A percentile compares a stretch with the other conserved stretches of the same genome.
Conservation (phyloP, 129 eudicot species). For the Artemisia tridentata region DNA sequence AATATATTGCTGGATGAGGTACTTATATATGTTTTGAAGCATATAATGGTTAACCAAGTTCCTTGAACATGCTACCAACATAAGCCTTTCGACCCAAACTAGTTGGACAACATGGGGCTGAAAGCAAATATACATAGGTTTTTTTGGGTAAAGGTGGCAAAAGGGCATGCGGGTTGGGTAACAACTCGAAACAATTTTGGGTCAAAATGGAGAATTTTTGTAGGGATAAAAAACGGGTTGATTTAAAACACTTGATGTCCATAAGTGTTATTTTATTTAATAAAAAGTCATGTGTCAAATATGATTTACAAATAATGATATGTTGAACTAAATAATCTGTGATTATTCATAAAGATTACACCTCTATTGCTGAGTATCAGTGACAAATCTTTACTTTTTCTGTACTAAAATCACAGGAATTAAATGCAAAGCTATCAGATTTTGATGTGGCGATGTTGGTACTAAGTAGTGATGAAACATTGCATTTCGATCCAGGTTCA, state of each 20-base stretch:
- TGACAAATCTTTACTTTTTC: not conserved
- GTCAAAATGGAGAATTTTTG: too few species aligned
- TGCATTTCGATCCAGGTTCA: constrained; percentile 15
- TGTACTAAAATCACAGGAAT: not conserved
- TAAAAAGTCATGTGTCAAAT: too few species aligned
- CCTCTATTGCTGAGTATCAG: not conserved
- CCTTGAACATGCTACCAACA: not conserved
- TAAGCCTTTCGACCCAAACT: not conserved
- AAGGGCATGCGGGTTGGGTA: too few species aligned
- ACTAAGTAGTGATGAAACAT: constrained; percentile 4
- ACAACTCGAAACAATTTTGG: too few species aligned
- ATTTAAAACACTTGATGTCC: too few species aligned
- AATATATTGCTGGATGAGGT: constrained; percentile 26
- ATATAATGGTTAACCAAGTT: not conserved
- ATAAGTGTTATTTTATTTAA: too few species aligned
- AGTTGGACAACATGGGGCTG: not conserved
- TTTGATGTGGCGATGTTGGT: constrained; percentile 27
- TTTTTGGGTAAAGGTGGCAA: too few species aligned
- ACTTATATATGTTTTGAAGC: not conserved
- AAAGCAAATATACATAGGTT: too few species aligned
- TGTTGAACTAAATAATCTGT: too few species aligned
- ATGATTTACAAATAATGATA: too few species aligned
- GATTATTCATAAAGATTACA: too few species aligned
- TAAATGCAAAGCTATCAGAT: constrained; percentile 17
- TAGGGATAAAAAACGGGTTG: too few species aligned